Base-by-base conservation (phyloP, 2,329 filamentous ascomycete genomes). In the Aspergillus sp. region DNA sequence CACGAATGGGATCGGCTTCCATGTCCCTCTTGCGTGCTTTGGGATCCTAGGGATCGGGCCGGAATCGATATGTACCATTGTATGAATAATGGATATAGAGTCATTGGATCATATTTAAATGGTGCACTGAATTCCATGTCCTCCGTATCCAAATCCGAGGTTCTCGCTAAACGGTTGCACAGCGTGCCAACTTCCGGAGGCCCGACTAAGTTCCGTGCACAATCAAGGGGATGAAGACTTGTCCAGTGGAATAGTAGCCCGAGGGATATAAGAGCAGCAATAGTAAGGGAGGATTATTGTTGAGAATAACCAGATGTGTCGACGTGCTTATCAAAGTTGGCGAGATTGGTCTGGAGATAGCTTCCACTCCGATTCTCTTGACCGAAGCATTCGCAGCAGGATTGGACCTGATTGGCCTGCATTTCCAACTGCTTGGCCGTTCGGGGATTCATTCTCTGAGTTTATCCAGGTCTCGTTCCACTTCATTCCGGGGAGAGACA, bases 71-170 rank as follows among this genome's bases (percentile, higher is more conserved):
- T 9, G 19, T 5, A 34, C 4, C 17, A 46, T 37, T 7, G 9
- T 22, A 17, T 45, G 50, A 37, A 53, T 52, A 44, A 52, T 45
- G 33, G 41, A 46, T 46, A 46, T 39, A 46, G 41, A 53, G 19
- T 46, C 42, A 53, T 46, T 39, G 27, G 51, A 39, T 24, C 50
- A 34, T 44, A 41, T 7, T 13, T 19, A 2, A 24, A 52, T 20
- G 17, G 40, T 33, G 30, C 20, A 37, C 24, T 30, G 13, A 53
- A 33, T 17, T 40, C 20, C 19, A n/a, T 40, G 34, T 41, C 19
- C 13, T 51, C 30, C 20, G 17, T 11, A 34, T 30, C 24, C 15
- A 9, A 13, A 19, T 40, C 51, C 30, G 13, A 13, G 30, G 33
- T n/a, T 39, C 17, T 53, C 51, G 42, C 13, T 27, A 22, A 44